Percentiles rank a stretch among this genome's conserved stretches.
Conservation (phyloP, 495 filamentous ascomycete species). For the Talaromyces trachyspermus region DNA sequence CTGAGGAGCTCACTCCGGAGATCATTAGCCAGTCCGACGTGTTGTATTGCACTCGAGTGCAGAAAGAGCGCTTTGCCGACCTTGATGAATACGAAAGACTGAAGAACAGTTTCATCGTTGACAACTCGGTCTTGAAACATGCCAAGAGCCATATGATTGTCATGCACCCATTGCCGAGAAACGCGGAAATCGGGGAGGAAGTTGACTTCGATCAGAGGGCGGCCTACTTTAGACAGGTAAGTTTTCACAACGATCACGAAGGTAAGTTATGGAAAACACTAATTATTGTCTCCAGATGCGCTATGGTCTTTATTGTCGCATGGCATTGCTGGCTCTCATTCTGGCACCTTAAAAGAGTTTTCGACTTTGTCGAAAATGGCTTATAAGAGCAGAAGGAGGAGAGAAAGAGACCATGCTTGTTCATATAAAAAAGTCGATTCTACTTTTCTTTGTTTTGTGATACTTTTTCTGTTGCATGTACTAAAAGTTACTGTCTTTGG, state of each 20-base stretch:
- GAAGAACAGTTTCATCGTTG: slow-evolving; percentile 79
- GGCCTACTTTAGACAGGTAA: slow-evolving; percentile 98
- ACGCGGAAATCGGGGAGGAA: slow-evolving; percentile 87
- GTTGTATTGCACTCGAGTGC: slow-evolving; percentile 91
- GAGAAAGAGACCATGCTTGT: slow-evolving; percentile 12
- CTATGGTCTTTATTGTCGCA: slow-evolving; percentile 95
- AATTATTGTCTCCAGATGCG: slow-evolving; percentile 66
- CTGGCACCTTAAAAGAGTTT: slow-evolving; percentile 51
- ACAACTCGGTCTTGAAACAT: slow-evolving; percentile 82
- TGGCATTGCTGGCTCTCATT: slow-evolving; percentile 91
- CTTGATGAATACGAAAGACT: slow-evolving; percentile 72
- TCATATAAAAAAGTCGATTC: slow-evolving; percentile 47
- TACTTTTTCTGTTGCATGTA: slow-evolving; percentile 25
- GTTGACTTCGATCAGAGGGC: slow-evolving; percentile 95
- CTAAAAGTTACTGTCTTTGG: slow-evolving; percentile 9
- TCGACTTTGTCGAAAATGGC: not conserved
- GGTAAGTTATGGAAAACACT: not conserved
- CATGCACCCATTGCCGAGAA: slow-evolving; percentile 91
- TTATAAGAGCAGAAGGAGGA: not conserved
- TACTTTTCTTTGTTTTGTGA: slow-evolving; percentile 27
- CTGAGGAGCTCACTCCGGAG: slow-evolving; percentile 71
- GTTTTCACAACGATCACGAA: slow-evolving; percentile 21
- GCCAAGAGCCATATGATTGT: slow-evolving; percentile 89
- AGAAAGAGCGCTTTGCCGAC: slow-evolving; percentile 88
- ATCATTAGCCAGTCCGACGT: slow-evolving; percentile 80